These are phyloP conservation scores for Mallotus repandus DNA, from an alignment of 441 rosid genomes.

Conservation along the genomic window DNA sequence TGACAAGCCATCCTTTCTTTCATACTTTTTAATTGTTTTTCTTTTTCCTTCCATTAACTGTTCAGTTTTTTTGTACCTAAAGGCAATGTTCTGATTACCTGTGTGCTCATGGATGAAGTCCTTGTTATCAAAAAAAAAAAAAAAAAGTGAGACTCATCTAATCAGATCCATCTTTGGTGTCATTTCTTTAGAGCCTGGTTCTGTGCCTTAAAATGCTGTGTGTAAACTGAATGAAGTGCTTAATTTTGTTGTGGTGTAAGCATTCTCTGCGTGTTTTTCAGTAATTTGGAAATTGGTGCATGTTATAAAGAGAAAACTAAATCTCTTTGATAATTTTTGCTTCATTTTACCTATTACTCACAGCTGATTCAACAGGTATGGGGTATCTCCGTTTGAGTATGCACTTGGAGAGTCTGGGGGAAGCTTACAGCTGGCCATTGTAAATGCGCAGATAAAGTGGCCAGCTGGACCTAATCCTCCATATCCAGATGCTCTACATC, in stretches of 20 bases:
- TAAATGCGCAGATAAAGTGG: slow-evolving; percentile 97
- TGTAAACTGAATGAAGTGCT: background rate
- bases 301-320: background rate
- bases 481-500: slow-evolving; percentile 88
- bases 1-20: too few relatives aligned
- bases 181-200: background rate
- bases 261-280: background rate
- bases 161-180: background rate
- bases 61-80: background rate
- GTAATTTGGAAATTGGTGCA: background rate
- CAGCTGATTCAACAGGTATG: slow-evolving; percentile 54
- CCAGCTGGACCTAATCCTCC: slow-evolving; percentile 85
- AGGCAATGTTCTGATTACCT: background rate
- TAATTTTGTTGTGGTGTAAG: background rate
- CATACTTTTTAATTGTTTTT: too few relatives aligned
- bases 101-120: background rate
- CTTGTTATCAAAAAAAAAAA: background rate
- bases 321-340: background rate
- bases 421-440: slow-evolving; percentile 86
- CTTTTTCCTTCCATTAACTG: too few relatives aligned
- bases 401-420: slow-evolving; percentile 99
- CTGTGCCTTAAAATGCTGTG: background rate
- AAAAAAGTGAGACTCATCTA: too few relatives aligned
- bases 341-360: background rate
- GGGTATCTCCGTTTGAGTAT: slow-evolving; percentile 93